These are phyloP conservation scores for Colletotrichum abscissum DNA, from an alignment of 2,329 filamentous ascomycete species.

Conservation along the genomic window DNA sequence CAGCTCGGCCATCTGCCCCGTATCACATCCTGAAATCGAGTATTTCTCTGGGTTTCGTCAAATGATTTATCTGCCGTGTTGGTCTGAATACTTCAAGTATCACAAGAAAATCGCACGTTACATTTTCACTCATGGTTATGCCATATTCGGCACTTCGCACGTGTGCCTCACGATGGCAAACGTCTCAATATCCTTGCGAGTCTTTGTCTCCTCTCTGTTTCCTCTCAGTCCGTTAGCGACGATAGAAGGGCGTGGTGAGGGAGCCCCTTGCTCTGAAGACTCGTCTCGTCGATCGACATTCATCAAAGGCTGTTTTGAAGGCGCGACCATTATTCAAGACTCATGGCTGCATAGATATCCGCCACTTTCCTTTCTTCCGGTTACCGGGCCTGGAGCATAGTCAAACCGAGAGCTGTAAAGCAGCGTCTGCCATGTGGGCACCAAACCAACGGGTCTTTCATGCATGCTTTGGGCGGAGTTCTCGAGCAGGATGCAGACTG, in stretches of 20 bases:
- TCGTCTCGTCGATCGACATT: not conserved
- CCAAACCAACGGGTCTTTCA: not conserved
- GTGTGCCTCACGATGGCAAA: not conserved
- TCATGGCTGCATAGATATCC: not conserved
- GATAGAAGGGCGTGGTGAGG: not conserved
- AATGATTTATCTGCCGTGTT: not conserved
- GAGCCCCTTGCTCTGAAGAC: not conserved
- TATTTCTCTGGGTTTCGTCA: not conserved
- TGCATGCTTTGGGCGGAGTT: not conserved
- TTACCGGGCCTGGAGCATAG: not conserved
- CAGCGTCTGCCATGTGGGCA: not conserved
- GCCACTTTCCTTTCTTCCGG: slow-evolving; percentile 6
- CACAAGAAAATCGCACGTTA: not conserved
- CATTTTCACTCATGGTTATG: not conserved
- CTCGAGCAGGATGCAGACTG: slow-evolving; percentile 1
- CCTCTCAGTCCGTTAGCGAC: not conserved
- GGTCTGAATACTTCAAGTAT: not conserved
- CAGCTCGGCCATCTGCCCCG: not conserved
- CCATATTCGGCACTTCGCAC: not conserved
- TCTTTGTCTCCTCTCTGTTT: not conserved
- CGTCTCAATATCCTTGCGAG: not conserved
- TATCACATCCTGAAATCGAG: not conserved
- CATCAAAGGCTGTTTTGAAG: not conserved
- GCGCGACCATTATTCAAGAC: not conserved
- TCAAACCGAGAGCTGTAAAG: not conserved